Conservation (phyloP, 306 rosid species). For the Astragalus membranaceus region DNA sequence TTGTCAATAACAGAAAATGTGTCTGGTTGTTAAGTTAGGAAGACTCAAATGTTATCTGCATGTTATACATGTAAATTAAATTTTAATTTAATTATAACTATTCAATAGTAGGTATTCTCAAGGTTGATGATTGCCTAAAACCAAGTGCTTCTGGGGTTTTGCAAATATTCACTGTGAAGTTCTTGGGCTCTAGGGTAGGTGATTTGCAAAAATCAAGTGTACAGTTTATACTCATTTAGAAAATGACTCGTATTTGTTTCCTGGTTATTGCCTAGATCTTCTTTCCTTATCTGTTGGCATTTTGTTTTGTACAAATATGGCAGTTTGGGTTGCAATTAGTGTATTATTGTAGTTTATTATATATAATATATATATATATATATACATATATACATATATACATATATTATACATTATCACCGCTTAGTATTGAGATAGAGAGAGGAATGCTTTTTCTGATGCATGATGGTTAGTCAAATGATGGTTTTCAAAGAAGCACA, state of each 20-base stretch:
- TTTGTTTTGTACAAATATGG: slow-evolving; percentile 4
- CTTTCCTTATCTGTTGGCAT: background rate
- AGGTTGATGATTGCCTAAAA: slow-evolving; percentile 4
- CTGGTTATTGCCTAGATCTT: background rate
- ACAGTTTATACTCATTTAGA: slow-evolving; percentile 6
- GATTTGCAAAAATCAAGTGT: background rate
- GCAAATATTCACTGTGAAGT: slow-evolving; percentile 7
- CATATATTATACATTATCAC: background rate
- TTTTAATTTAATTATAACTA: background rate
- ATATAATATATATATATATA: no score
- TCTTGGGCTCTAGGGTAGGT: background rate
- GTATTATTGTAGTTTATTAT: background rate
- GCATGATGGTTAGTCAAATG: slow-evolving; percentile 9
- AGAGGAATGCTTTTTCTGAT: background rate
- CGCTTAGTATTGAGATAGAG: background rate
- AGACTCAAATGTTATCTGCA: background rate
- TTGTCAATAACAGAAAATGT: background rate
- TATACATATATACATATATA: no score
- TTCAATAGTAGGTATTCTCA: background rate
- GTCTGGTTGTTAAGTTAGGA: slow-evolving; percentile 1
- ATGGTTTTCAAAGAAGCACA: background rate
- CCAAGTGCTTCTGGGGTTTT: background rate
- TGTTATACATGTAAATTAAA: slow-evolving; percentile 3
- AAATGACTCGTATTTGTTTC: background rate
- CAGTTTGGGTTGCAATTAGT: slow-evolving; percentile 14